Evolutionary conservation across 495 filamentous ascomycete genomes (phyloP).

Genomic region (Aspergillus haitiensis): DNA sequence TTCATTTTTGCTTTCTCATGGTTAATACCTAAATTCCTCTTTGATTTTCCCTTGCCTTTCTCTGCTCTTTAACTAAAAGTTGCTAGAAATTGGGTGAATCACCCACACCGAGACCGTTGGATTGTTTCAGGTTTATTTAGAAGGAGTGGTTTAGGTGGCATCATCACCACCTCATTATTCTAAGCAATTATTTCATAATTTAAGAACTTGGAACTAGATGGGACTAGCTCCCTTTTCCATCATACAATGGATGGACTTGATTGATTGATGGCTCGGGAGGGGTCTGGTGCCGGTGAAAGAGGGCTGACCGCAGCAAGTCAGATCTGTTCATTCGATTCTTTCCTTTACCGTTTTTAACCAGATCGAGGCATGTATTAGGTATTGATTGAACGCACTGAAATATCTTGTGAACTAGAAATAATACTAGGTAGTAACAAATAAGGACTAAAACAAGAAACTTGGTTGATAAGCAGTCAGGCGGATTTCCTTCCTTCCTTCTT

Average conservation of each 20-base stretch:
- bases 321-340: constrained; percentile 27
- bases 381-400: constrained; percentile 7
- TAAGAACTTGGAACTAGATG: constrained; percentile 26
- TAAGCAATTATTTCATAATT: constrained; percentile 6
- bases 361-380: constrained; percentile 24
- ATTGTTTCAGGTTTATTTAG: constrained; percentile 51
- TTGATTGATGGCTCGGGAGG: constrained; percentile 25
- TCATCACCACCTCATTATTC: constrained; percentile 9
- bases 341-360: constrained; percentile 27
- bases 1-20: background rate
- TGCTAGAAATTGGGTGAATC: constrained; percentile 12
- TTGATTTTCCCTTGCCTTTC: background rate
- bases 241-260: constrained; percentile 3
- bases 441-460: too few species aligned
- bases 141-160: constrained; percentile 19
- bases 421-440: background rate
- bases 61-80: background rate
- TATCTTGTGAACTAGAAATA: constrained; percentile 1
- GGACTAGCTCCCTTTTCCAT: constrained; percentile 11
- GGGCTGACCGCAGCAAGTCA: constrained; percentile 34
- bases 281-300: constrained; percentile 36
- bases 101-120: constrained; percentile 39
- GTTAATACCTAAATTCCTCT: background rate
- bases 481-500: background rate
- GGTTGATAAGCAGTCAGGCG: too few species aligned